phyloP scores from a whole-genome alignment of 331 rosid genomes.

The Dryas integrifolia region DNA sequence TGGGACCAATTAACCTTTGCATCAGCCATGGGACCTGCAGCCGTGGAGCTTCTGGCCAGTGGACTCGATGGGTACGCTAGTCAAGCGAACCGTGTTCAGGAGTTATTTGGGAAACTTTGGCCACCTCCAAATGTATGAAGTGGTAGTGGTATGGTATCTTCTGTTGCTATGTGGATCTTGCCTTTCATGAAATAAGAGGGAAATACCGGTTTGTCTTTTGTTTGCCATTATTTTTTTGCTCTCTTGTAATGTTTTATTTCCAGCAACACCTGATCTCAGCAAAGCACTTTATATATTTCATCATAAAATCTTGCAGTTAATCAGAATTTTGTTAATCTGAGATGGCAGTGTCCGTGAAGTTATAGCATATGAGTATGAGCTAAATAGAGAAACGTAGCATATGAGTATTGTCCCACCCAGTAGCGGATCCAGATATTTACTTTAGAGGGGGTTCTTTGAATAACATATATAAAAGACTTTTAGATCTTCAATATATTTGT shows the following conservation, averaged over 20 bases:
- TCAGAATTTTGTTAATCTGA: not conserved
- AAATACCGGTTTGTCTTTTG: not conserved
- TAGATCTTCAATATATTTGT: no score
- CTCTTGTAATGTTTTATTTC: not conserved
- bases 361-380: no score
- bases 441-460: no score
- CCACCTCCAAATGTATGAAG: conserved; percentile 97
- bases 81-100: conserved; percentile 86
- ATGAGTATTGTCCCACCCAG: no score
- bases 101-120: conserved; percentile 80
- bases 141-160: conserved; percentile 1
- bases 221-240: not conserved
- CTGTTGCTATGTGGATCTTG: conserved; percentile 17
- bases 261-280: not conserved
- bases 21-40: conserved; percentile 81
- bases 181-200: conserved; percentile 33
- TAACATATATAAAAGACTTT: no score
- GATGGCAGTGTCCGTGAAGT: not conserved
- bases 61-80: conserved; percentile 81
- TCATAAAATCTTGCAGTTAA: not conserved
- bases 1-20: conserved; percentile 81
- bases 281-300: no score
- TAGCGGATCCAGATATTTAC: no score
- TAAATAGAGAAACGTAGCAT: no score
- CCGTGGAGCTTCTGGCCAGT: conserved; percentile 73